Percentiles rank a stretch among this genome's conserved stretches.
phyloP scores from a whole-genome alignment of 2,329 filamentous ascomycete genomes.

The Epicoccum sorghinum region DNA sequence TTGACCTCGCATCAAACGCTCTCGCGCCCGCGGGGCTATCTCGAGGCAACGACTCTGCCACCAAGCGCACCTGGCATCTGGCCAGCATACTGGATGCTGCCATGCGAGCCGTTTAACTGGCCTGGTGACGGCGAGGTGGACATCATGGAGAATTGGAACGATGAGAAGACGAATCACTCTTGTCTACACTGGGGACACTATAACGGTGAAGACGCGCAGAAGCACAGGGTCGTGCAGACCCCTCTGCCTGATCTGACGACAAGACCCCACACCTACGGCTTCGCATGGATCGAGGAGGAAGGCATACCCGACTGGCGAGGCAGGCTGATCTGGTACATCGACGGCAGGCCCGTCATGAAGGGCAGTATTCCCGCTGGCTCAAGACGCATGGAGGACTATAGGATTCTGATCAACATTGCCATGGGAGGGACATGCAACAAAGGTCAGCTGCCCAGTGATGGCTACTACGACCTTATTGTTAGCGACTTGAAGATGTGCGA shows the following conservation, averaged over 20 bases:
- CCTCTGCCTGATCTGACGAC: constrained; percentile 56
- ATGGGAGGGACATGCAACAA: constrained; percentile 67
- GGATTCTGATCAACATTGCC: constrained; percentile 64
- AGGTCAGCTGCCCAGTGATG: constrained; percentile 58
- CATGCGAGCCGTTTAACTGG: constrained; percentile 64
- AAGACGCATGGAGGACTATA: constrained; percentile 62
- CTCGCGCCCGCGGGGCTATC: constrained; percentile 57
- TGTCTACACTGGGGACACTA: constrained; percentile 66
- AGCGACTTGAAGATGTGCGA: constrained; percentile 60
- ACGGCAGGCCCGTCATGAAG: constrained; percentile 64
- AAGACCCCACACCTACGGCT: constrained; percentile 59
- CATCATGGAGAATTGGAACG: constrained; percentile 68
- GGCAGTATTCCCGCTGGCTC: constrained; percentile 59
- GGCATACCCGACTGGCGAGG: constrained; percentile 51
- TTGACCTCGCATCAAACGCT: constrained; percentile 61
- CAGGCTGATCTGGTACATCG: constrained; percentile 65
- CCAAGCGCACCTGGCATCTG: constrained; percentile 64
- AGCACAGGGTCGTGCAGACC: constrained; percentile 63
- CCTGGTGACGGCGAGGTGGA: constrained; percentile 66
- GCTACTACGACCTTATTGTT: constrained; percentile 63
- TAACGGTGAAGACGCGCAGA: constrained; percentile 60
- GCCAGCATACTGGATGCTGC: constrained; percentile 68
- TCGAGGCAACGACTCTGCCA: constrained; percentile 59
- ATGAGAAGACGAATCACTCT: constrained; percentile 60
- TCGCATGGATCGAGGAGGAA: constrained; percentile 61